Conservation (phyloP, 2,329 filamentous ascomycete species). For the Paecilomyces sp. region DNA sequence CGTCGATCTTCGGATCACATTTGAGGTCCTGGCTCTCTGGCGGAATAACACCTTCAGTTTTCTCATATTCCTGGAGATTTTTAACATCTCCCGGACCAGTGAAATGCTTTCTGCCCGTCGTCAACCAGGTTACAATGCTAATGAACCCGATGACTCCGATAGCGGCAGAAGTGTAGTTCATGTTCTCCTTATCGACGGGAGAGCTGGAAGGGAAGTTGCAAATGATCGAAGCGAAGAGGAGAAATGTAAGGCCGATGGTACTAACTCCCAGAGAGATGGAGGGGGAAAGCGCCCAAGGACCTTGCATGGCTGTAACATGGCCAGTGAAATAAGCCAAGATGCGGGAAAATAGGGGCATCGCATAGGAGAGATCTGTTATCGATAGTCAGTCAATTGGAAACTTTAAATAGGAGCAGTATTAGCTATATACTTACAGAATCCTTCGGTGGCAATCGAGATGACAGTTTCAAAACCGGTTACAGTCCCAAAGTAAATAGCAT, state of each 20-base stretch:
- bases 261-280: conserved; percentile 43
- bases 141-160: conserved; percentile 49
- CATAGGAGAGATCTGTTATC: conserved; percentile 46
- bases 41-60: neutral
- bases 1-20: neutral
- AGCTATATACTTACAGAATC: conserved; percentile 40
- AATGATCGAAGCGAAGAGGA: conserved; percentile 48
- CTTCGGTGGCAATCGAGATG: conserved; percentile 50
- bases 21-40: neutral
- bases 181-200: conserved; percentile 48
- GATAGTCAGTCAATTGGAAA: conserved; percentile 1
- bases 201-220: conserved; percentile 49
- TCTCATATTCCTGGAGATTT: neutral
- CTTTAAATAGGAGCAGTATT: neutral
- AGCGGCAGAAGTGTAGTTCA: conserved; percentile 54
- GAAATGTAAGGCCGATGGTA: conserved; percentile 43
- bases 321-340: conserved; percentile 41
- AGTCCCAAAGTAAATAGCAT: conserved; percentile 50
- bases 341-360: conserved; percentile 47
- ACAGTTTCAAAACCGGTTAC: conserved; percentile 51
- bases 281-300: conserved; percentile 35
- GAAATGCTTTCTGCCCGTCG: conserved; percentile 44
- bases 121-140: conserved; percentile 45
- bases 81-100: conserved; percentile 34
- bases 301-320: conserved; percentile 28